These are phyloP conservation scores for Clitoria ternatea DNA, from an alignment of 306 rosid species.

Conservation along the genomic window DNA sequence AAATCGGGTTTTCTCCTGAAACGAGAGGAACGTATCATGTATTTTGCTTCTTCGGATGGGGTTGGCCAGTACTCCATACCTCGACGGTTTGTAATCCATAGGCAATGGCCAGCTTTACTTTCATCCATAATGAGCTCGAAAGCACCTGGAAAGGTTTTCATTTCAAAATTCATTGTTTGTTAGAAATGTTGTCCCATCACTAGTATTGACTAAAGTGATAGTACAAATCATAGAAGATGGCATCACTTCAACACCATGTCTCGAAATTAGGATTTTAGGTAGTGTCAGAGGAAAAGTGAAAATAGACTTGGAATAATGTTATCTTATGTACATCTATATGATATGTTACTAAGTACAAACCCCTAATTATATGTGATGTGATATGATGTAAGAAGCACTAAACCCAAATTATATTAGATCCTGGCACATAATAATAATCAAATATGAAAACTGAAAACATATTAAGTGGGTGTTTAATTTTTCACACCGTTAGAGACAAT, in stretches of 20 bases:
- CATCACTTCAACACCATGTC: background rate
- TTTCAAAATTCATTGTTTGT: conserved; percentile 19
- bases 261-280: background rate
- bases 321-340: background rate
- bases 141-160: conserved; percentile 53
- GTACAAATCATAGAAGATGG: background rate
- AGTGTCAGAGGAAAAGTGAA: background rate
- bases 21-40: conserved; percentile 30
- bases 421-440: background rate
- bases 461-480: too few relatives aligned
- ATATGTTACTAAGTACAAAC: background rate
- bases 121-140: conserved; percentile 85
- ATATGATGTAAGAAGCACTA: background rate
- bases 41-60: conserved; percentile 67
- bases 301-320: background rate
- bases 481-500: too few relatives aligned
- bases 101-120: conserved; percentile 87
- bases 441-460: background rate
- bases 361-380: too few relatives aligned
- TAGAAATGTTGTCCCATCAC: background rate
- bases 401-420: background rate
- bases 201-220: background rate
- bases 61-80: conserved; percentile 97
- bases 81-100: conserved; percentile 90
- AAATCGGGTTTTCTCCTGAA: conserved; percentile 39